Base-by-base conservation (phyloP, 2,329 filamentous ascomycete genomes). In the Xylaria sp. region DNA sequence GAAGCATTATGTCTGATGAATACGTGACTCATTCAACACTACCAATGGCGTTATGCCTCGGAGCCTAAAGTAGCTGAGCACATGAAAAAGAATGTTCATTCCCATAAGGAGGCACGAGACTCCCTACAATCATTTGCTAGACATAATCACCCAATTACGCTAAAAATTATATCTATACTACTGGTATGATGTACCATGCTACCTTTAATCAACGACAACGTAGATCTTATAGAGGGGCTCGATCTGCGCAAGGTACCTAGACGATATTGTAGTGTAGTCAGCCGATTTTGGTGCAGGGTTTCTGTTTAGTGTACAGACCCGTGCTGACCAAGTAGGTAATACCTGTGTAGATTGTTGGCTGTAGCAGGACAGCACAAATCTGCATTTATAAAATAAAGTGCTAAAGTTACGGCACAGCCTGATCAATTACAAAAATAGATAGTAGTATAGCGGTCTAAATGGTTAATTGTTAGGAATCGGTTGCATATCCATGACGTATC, bases 201-300 rank as follows among this genome's bases (percentile, higher is more conserved):
- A 58, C 37, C 16, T 6, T 6, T 6, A 37, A 29, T 42, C 37
- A 58, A 27, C 37, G 37, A 37, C 10, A n/a, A 16, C 12, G 51
- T 44, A 58, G 55, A 58, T 58, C 55, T 29, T 42, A 58, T 44
- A 23, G 29, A 58, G 42, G 23, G 37, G 37, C 40, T 58, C 29
- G 37, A 58, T 58, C 23, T 47, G 25, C 55, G 54, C 54, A 4
- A 18, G 54, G 35, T 25, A 42, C 13, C 32, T 6, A 2, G 16
- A 12, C 16, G n/a, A n/a, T n/a, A n/a, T n/a, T 16, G 23, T 29
- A n/a, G 23, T 16, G 16, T 29, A n/a, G 37, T 58, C 55, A 58
- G 37, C 55, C n/a, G 37, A 44, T 29, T 18, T 6, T 27, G 5
- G 2, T 29, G 54, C 27, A 44, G 25, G 23, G 23, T 3, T 29